Evolutionary conservation across 108 stramenopile genomes (phyloP).

Genomic region (Nitzschia sp.): DNA sequence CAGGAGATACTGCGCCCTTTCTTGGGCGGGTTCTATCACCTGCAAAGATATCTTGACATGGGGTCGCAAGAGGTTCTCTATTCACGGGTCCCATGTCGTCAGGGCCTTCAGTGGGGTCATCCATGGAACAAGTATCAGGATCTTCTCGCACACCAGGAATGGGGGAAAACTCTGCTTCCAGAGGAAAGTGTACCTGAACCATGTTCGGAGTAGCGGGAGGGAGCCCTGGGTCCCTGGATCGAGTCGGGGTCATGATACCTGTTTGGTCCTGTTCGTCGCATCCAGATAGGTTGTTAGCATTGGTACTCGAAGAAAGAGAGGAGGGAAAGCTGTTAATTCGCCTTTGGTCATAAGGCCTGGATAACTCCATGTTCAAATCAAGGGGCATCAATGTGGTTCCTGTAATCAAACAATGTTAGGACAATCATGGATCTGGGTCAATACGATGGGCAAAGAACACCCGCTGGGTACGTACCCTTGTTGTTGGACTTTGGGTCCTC

Average conservation of each 20-base stretch:
- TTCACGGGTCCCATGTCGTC: background rate
- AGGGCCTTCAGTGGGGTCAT: background rate
- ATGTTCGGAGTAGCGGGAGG: slow-evolving; percentile 30
- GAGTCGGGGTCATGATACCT: slow-evolving; percentile 4
- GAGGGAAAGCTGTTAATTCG: slow-evolving; percentile 35
- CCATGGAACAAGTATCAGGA: background rate
- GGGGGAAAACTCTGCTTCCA: slow-evolving; percentile 51
- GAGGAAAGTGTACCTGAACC: slow-evolving; percentile 44
- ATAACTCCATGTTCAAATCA: slow-evolving; percentile 18
- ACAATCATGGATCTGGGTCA: background rate
- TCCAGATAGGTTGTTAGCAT: slow-evolving; percentile 15
- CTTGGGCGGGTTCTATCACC: background rate
- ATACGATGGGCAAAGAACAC: slow-evolving; percentile 7
- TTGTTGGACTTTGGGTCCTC: slow-evolving; percentile 4
- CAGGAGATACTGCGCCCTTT: slow-evolving; percentile 4
- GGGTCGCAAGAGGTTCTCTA: background rate
- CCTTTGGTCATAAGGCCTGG: slow-evolving; percentile 21
- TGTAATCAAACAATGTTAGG: background rate
- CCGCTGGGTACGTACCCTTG: background rate
- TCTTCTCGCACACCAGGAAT: slow-evolving; percentile 38
- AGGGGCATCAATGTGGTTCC: slow-evolving; percentile 2
- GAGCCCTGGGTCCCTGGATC: background rate
- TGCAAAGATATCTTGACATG: background rate
- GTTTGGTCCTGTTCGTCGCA: slow-evolving; percentile 11
- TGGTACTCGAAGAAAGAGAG: slow-evolving; percentile 27